Evolutionary conservation across 768 basidiomycete species (phyloP), one percentile per base, ranked within the genome.

Genomic region (Lactarius hengduanensis): DNA sequence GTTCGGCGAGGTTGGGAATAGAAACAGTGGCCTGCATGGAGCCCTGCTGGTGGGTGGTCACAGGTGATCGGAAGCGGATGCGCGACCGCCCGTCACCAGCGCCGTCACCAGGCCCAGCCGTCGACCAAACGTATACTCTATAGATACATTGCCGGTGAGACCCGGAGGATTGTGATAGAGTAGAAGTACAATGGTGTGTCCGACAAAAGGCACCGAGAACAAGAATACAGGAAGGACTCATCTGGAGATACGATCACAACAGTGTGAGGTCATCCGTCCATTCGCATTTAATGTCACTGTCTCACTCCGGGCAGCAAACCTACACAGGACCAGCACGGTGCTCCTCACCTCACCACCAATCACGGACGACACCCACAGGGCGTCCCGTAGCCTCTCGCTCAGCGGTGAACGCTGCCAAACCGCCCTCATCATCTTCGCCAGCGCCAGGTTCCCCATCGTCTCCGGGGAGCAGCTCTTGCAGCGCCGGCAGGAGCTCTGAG

Each of bases 381-480:
- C 40, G 10, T 3, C 30, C 54, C 20, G 41, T 41, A 6, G 20
- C 40, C 6, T 32, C 40, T 13, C 40, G 40, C 28, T 54, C 54
- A 8, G 5, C 2, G 20, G 43, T 3, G n/a, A 62, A 56, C 10
- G 61, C 41, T 7, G 54, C 26, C 6, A 43, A 43, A 4, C 28
- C 13, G 40, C 32, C 40, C 9, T 62, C 38, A 2, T 28, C 13
- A 7, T 41, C 36, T n/a, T 13, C n/a, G 2, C 4, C 5, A 22
- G n/a, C 11, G 10, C 22, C 47, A 28, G 50, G 22, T 10, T 3
- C 61, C 40, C 54, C 30, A 62, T 43, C 54, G 13, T 15, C 61
- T 13, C 53, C 18, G 1, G 54, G 61, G 4, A 62, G 54, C 20
- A 62, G 40, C 61, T 43, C 36, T n/a, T 62, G 40, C n/a, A 62